Base-by-base conservation (phyloP, 2,329 filamentous ascomycete species). In the Aaosphaeria arxii region DNA sequence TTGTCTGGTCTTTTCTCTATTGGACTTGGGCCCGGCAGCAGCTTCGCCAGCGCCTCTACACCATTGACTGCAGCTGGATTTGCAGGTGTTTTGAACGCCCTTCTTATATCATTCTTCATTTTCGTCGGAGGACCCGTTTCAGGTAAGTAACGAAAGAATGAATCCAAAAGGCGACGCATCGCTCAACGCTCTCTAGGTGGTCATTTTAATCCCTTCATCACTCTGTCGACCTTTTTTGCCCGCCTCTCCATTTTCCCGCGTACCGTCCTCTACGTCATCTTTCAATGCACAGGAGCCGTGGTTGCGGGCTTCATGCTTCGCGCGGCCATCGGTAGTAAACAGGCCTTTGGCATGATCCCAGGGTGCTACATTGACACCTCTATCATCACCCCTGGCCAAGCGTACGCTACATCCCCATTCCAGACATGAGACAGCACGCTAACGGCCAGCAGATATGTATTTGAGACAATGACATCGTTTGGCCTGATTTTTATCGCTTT, bases 201-300 rank as follows among this genome's bases (percentile, higher is more conserved):
- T 1, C 79, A 82, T 55, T 61, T 82, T 47, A 82, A 79, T 53
- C 78, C 78, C 1, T 63, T 75, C 31, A 79, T 82, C 50, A 80
- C 78, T 0, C 72, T 81, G 42, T 71, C 75, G 3, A 79, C 78
- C 2, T 75, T 82, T 49, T 74, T 78, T 28, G 71, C 75, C 1
- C 73, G 77, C 0, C 64, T 81, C 9, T 75, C 74, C 17, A 75
- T 76, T 1, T 66, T 80, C 9, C 71, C 78, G 0, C 71, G 78
- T 46, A 71, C 72, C 11, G 57, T 79, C 1, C 48, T 80, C 7
- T 80, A 80, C 47, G 50, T 81, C 4, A 46, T 61, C 4, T 73
- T 71, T 11, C 79, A 81, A 58, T 71, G 67, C 1, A 40, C 70
- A 1, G 78, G 78, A 1, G 74, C 71, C 4, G 64, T 73, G 2